Conservation (phyloP, 495 filamentous ascomycete species). For the Aspergillus egyptiacus region DNA sequence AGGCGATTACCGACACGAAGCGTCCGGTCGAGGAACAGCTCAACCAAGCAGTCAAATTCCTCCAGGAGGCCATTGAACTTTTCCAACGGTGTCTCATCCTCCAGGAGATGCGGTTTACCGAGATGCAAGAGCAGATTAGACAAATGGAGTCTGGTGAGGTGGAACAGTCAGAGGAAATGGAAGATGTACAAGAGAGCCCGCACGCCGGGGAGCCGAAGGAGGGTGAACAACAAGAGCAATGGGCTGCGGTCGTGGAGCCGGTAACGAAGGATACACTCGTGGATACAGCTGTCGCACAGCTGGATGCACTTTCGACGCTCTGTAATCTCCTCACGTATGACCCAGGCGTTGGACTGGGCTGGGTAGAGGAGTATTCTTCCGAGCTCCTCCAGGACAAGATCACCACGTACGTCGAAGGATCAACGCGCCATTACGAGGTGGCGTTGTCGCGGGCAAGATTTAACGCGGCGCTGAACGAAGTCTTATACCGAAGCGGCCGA, state of each 20-base stretch:
- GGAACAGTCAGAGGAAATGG: conserved; percentile 17
- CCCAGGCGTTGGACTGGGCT: conserved; percentile 36
- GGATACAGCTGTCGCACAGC: conserved; percentile 57
- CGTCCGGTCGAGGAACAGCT: conserved; percentile 35
- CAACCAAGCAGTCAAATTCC: conserved; percentile 37
- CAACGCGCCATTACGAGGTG: conserved; percentile 45
- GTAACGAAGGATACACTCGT: conserved; percentile 56
- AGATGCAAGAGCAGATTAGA: conserved; percentile 43
- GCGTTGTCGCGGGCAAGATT: conserved; percentile 49
- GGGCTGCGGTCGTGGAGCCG: conserved; percentile 56
- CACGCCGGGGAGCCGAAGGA: conserved; percentile 15
- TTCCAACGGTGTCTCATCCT: conserved; percentile 56
- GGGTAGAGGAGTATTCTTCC: conserved; percentile 51
- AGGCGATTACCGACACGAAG: conserved; percentile 47
- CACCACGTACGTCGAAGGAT: conserved; percentile 38
- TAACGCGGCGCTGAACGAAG: conserved; percentile 46
- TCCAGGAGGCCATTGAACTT: conserved; percentile 57
- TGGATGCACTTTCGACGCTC: conserved; percentile 52
- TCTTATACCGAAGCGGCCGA: conserved; percentile 45
- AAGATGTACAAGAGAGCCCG: conserved; percentile 14
- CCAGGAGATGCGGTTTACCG: conserved; percentile 52
- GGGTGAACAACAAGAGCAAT: conserved; percentile 46
- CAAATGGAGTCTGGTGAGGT: conserved; percentile 35
- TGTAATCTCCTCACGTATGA: conserved; percentile 47
- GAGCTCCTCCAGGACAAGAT: conserved; percentile 44